These are phyloP conservation scores for Aspergillus panamensis DNA, from an alignment of 495 filamentous ascomycete species.

Conservation along the genomic window DNA sequence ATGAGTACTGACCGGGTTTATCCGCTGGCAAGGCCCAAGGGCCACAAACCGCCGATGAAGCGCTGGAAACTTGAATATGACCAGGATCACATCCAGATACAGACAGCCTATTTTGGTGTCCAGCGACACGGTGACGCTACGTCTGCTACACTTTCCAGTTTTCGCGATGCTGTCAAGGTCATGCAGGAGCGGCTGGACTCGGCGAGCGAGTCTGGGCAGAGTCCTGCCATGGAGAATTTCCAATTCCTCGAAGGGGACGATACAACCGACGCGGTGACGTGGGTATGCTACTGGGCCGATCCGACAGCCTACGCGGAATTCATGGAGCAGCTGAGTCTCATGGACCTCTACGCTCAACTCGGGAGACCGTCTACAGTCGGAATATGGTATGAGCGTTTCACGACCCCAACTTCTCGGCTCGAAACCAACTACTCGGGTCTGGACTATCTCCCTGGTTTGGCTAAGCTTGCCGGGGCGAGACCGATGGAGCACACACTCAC, in stretches of 20 bases:
- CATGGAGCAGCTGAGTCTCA: conserved; percentile 8
- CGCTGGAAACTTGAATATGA: conserved; percentile 14
- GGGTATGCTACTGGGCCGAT: conserved; percentile 23
- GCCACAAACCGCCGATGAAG: conserved; percentile 17
- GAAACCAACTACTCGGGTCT: conserved; percentile 26
- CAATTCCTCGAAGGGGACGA: conserved; percentile 18
- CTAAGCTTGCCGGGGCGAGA: conserved; percentile 7
- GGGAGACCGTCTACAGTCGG: conserved; percentile 2
- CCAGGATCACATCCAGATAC: conserved; percentile 3
- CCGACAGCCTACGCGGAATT: conserved; percentile 9
- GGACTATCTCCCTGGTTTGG: conserved; percentile 24
- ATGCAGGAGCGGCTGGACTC: conserved; percentile 13
- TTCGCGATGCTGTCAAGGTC: background rate
- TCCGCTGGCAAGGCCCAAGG: conserved; percentile 7
- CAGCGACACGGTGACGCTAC: conserved; percentile 14
- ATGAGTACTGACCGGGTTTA: background rate
- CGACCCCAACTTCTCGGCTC: conserved; percentile 10
- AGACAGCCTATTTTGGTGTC: conserved; percentile 22
- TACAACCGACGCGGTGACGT: conserved; percentile 4
- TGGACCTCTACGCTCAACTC: background rate
- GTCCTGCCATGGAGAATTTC: conserved; percentile 15
- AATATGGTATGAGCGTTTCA: conserved; percentile 21
- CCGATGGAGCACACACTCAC: conserved; percentile 15
- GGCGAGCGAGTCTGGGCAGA: background rate
- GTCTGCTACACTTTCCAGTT: background rate